Evolutionary conservation across 192 early-diverging fungal genomes (phyloP), one percentile per base, ranked within the genome.

Genomic region (Powellomyces hirtus): DNA sequence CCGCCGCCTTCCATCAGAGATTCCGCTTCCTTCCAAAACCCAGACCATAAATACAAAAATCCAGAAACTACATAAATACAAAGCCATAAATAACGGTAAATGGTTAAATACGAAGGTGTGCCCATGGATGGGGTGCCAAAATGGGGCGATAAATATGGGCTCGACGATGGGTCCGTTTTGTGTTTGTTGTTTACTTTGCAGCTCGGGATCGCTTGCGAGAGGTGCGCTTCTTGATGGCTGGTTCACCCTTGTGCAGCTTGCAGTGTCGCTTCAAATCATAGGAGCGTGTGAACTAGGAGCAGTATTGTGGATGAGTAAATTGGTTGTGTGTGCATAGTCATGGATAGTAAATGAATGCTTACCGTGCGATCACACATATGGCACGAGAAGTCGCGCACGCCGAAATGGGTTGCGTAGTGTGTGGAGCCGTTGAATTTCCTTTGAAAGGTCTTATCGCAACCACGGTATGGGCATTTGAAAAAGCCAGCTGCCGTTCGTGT

Each of bases 351-450:
- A 26, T 7, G 62, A 24, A 13, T 24, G 40, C 65, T 67, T 37
- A 67, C 65, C 6, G 52, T 67, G 7, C 46, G 38, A n/a, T n/a
- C 16, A 51, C 65, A 67, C 7, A 16, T 14, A 4, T 18, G 36
- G 27, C 65, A 67, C 20, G 65, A 22, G 37, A 55, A 50, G 37
- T 50, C 26, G 31, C 65, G 51, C 5, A 67, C 52, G 33, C 44
- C 65, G 34, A 67, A 67, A 44, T 67, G 65, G 36, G 65, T 67
- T 18, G 65, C 65, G 37, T 67, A 67, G 65, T 67, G 65, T 1
- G 65, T 67, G 22, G 29, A 34, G 16, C 65, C 65, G 65, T 67
- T 67, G 52, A 67, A 67, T 22, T 67, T 67, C 16, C 65, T 16
- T 37, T 58, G 36, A 29, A 67, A 67, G 14, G 52, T 67, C 42